These are phyloP conservation scores for Chrysoporthe cubensis DNA, from an alignment of 2,329 filamentous ascomycete species.

Conservation along the genomic window DNA sequence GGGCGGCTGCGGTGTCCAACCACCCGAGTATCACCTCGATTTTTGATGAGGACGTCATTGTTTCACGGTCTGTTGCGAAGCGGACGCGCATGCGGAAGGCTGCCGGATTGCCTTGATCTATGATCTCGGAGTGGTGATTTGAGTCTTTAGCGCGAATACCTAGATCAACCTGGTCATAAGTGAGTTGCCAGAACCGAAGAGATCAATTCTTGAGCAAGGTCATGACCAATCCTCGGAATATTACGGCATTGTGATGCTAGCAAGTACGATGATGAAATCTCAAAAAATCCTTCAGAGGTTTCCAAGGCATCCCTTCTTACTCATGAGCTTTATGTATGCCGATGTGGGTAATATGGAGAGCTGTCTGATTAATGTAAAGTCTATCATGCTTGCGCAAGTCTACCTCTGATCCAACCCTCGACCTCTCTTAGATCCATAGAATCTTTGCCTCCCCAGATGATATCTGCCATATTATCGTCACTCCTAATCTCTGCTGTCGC, in stretches of 20 bases:
- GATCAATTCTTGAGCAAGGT: neutral
- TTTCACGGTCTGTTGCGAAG: slow-evolving; percentile 46
- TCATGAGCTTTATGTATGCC: neutral
- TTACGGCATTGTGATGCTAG: neutral
- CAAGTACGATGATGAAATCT: neutral
- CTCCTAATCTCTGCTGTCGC: slow-evolving; percentile 31
- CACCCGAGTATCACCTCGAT: slow-evolving; percentile 66
- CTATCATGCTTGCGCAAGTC: slow-evolving; percentile 18
- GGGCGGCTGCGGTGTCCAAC: slow-evolving; percentile 60
- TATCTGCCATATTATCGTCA: slow-evolving; percentile 32
- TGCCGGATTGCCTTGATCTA: slow-evolving; percentile 22
- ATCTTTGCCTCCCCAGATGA: slow-evolving; percentile 32
- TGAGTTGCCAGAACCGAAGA: neutral
- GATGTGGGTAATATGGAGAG: neutral
- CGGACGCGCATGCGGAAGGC: slow-evolving; percentile 28
- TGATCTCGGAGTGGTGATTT: neutral
- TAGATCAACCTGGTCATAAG: neutral
- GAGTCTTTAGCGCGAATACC: neutral
- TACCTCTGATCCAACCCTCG: slow-evolving; percentile 23
- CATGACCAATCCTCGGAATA: neutral
- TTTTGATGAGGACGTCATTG: slow-evolving; percentile 55
- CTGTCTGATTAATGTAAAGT: neutral
- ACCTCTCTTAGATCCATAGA: slow-evolving; percentile 26
- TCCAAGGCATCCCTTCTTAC: neutral
- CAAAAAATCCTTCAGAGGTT: no score